Conservation (phyloP, 2,329 filamentous ascomycete genomes). For the Trichothecium sympodiale region DNA sequence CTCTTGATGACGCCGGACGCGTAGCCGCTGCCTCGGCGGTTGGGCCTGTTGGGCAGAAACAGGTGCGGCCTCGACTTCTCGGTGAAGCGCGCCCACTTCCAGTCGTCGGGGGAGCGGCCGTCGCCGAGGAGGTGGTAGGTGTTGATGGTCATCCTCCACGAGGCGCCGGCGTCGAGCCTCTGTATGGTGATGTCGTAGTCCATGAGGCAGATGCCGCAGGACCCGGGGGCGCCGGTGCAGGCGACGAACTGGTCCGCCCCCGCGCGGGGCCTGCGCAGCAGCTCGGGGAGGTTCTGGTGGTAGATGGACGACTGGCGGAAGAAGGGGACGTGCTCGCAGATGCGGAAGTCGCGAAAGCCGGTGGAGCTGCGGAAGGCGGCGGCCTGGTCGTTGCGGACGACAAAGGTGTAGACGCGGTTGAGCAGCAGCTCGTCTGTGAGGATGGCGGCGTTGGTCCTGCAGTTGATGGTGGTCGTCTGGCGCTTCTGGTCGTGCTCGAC, state of each 20-base stretch:
- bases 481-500: slow-evolving; percentile 7
- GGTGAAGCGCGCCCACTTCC: slow-evolving; percentile 15
- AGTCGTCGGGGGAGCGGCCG: slow-evolving; percentile 12
- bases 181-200: slow-evolving; percentile 13
- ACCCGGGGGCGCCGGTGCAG: slow-evolving; percentile 9
- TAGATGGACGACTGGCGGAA: slow-evolving; percentile 9
- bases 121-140: slow-evolving; percentile 12
- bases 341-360: slow-evolving; percentile 10
- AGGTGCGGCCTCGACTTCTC: slow-evolving; percentile 10
- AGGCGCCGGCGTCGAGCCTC: slow-evolving; percentile 1
- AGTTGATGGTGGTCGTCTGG: slow-evolving; percentile 6
- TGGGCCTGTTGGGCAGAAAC: slow-evolving; percentile 12
- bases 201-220: slow-evolving; percentile 13
- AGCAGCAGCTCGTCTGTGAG: slow-evolving; percentile 10
- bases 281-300: slow-evolving; percentile 10
- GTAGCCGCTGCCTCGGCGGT: slow-evolving; percentile 10
- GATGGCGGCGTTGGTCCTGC: slow-evolving; percentile 9
- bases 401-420: slow-evolving; percentile 9
- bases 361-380: slow-evolving; percentile 7
- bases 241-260: slow-evolving; percentile 5
- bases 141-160: slow-evolving; percentile 7
- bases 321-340: slow-evolving; percentile 12
- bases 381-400: slow-evolving; percentile 4
- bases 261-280: slow-evolving; percentile 5
- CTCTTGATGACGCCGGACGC: slow-evolving; percentile 8